Evolutionary conservation across 2,329 filamentous ascomycete genomes (phyloP).

Genomic region (Diplodia intermedia): DNA sequence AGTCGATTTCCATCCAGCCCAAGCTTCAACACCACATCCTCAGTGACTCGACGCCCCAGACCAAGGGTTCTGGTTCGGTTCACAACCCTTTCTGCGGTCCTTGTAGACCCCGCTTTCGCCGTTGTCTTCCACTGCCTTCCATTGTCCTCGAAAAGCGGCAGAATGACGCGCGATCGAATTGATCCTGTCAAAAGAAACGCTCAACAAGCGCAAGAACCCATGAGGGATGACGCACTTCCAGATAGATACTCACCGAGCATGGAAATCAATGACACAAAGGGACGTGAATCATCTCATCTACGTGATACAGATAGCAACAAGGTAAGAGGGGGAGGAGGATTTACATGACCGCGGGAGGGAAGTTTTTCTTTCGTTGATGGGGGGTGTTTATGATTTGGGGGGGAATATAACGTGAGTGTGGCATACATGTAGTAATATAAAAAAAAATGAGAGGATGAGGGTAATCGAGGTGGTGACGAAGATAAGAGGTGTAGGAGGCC

Average conservation of each 20-base stretch:
- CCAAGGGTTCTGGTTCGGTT: not conserved
- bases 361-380: slow-evolving; percentile 2
- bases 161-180: not conserved
- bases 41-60: too few species aligned
- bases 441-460: not conserved
- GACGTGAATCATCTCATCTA: slow-evolving; percentile 29
- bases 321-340: not conserved
- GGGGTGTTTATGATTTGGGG: slow-evolving; percentile 4
- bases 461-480: not conserved
- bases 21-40: too few species aligned
- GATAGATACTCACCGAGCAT: not conserved
- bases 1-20: too few species aligned
- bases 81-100: not conserved
- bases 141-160: not conserved
- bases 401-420: not conserved
- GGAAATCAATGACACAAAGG: not conserved
- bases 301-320: slow-evolving; percentile 25
- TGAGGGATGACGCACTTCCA: not conserved
- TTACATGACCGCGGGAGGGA: not conserved
- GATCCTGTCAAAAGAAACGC: not conserved
- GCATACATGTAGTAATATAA: not conserved
- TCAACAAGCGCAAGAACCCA: not conserved
- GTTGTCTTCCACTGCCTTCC: not conserved
- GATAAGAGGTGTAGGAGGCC: not conserved
- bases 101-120: not conserved